Evolutionary conservation across 2,329 filamentous ascomycete genomes (phyloP), one percentile per base, ranked within the genome.

Genomic region (Aspergillus intermedius): DNA sequence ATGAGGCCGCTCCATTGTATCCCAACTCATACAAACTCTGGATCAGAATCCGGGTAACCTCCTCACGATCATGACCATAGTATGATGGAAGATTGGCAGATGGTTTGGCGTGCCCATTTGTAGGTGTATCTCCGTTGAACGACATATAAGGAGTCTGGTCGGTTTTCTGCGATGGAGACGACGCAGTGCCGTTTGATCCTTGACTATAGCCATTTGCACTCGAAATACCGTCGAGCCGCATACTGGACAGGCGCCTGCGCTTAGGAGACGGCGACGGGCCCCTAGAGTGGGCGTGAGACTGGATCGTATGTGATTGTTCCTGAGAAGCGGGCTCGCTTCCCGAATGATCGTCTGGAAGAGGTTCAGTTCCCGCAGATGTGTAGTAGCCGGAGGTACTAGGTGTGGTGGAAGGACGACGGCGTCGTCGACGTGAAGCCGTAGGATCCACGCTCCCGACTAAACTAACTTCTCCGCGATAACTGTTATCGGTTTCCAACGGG

Each of bases 11-110:
- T 10, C 77, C 75, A 50, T 83, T 77, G 64, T 97, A 96, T 2
- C 93, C 93, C 73, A 98, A 78, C 66, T 96, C 91, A 21, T 83
- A 81, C 55, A 98, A 73, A 32, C 90, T 87, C 69, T 98, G 93
- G 61, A 98, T 93, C 60, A 98, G 71, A 54, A 97, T 86, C 47
- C 93, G 79, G 4, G 91, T 95, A 41, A 97, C 86, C 72, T 98
- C 91, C 74, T 95, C 90, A 64, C 89, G 82, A 64, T 93, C 82
- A 64, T 97, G 91, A 15, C 90, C 91, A 62, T 83, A 86, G 67
- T 94, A 97, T 30, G 74, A 74, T 4, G 74, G 52, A 25, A 63
- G 51, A 42, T 60, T 52, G 35, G 53, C 55, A 4, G 59, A 53
- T 9, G 63, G 58, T 47, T 66, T 69, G 37, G 60, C 59, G 3